Evolutionary conservation across 2,329 filamentous ascomycete species (phyloP), one percentile per base, ranked within the genome.

Genomic region (Daldinia eschscholtzii): DNA sequence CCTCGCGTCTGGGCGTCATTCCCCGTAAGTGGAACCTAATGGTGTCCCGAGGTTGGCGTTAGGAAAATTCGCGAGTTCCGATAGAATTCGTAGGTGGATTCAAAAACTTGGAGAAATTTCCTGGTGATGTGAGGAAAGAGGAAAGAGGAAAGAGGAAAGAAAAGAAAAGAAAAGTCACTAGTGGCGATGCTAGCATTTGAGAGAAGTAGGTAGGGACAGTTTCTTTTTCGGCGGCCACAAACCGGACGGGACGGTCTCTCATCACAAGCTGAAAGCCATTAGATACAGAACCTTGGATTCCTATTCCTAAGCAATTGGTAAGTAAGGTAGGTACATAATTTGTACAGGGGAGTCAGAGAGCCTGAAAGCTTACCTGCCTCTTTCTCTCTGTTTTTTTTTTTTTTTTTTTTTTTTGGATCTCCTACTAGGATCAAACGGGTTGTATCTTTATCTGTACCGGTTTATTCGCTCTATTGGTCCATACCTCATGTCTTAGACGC

Each of bases 291-390:
- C 12, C 28, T 39, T 20, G 18, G 26, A 42, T 6, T 33, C 52
- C 52, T 52, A 42, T 6, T 33, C 52, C 52, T 52, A 55, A 55
- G 33, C 18, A 30, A 55, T 55, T 55, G 30, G 57, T 66, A 66
- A 66, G 63, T 52, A 50, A 39, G 20, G 63, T 52, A 50, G 41
- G 20, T 23, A 23, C 20, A 23, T 23, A 23, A 23, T 65, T 57
- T 33, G 7, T 52, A 52, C 46, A 18, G 26, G 46, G 46, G 46
- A 33, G 13, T 9, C 15, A n/a, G n/a, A 39, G n/a, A 42, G n/a
- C 5, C 7, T 42, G n/a, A 26, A 52, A 18, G 46, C 26, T 33
- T 33, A 52, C 26, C 13, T 52, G 46, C 28, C 46, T 52, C 26
- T 52, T 52, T 52, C 15, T 52, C 20, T 28, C 20, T 15, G 13